Evolutionary conservation across 768 basidiomycete genomes (phyloP), one percentile per base, ranked within the genome.

Genomic region (Phlebiopsis gigantea): DNA sequence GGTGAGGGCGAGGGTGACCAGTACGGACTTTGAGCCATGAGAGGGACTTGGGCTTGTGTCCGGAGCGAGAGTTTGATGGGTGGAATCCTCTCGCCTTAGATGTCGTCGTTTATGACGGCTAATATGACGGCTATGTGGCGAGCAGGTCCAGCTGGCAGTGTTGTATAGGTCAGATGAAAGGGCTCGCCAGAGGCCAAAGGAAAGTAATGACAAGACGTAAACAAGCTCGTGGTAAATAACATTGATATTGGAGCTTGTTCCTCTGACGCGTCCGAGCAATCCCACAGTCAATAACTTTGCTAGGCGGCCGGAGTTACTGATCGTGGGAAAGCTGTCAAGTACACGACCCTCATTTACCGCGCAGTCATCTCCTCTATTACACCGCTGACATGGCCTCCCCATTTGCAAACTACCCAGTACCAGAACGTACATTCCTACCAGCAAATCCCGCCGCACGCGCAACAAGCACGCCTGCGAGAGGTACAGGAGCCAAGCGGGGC

Each of bases 1-100:
- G 77, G 73, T 14, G 68, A 71, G 10, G 74, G 67, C 1, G 72
- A 69, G 6, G 72, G 71, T 28, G 69, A 74, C 61, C 72, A 75
- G 60, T 69, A 52, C 22, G 58, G 65, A 61, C 66, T 65, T 60
- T 66, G 67, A 17, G 69, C 63, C 70, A 71, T 68, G 4, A 19
- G n/a, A n/a, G n/a, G n/a, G n/a, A n/a, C n/a, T n/a, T n/a, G n/a
- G n/a, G n/a, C n/a, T n/a, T n/a, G n/a, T n/a, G n/a, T n/a, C n/a
- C n/a, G n/a, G n/a, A n/a, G n/a, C n/a, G n/a, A n/a, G n/a, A n/a
- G n/a, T n/a, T n/a, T n/a, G n/a, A n/a, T n/a, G n/a, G n/a, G n/a
- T n/a, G n/a, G n/a, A n/a, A n/a, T n/a, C n/a, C n/a, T n/a, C n/a
- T 14, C 22, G 25, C 19, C 29, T 30, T 19, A 22, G 50, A 55